Evolutionary conservation across 2,329 filamentous ascomycete genomes (phyloP).

Genomic region (Diaporthe velutina): DNA sequence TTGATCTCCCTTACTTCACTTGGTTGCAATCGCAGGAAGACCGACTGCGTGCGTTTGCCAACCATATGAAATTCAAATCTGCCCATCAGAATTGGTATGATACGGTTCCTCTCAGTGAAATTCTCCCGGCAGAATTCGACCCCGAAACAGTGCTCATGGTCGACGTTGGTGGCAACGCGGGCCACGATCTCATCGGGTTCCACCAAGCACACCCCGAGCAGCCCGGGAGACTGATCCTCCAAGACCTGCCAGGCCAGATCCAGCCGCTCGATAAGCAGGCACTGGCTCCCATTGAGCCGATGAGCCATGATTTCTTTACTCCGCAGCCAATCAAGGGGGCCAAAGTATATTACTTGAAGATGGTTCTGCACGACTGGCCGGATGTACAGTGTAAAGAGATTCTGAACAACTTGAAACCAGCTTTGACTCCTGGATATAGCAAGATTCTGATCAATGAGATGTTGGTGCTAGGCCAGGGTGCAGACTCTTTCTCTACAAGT

Average conservation of each 20-base stretch:
- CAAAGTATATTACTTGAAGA: slow-evolving; percentile 53
- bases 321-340: slow-evolving; percentile 51
- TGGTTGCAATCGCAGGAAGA: not conserved
- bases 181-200: slow-evolving; percentile 40
- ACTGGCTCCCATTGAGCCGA: slow-evolving; percentile 45
- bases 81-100: slow-evolving; percentile 10
- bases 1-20: slow-evolving; percentile 10
- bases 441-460: slow-evolving; percentile 50
- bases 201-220: slow-evolving; percentile 27
- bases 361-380: slow-evolving; percentile 53
- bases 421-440: slow-evolving; percentile 48
- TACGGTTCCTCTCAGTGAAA: not conserved
- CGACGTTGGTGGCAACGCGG: slow-evolving; percentile 41
- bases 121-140: not conserved
- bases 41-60: slow-evolving; percentile 9
- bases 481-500: slow-evolving; percentile 52
- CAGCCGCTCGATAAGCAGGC: slow-evolving; percentile 28
- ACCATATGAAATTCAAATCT: slow-evolving; percentile 19
- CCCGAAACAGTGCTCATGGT: slow-evolving; percentile 37
- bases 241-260: slow-evolving; percentile 41
- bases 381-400: slow-evolving; percentile 51
- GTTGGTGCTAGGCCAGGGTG: slow-evolving; percentile 48
- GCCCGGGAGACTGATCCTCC: slow-evolving; percentile 42
- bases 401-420: slow-evolving; percentile 47
- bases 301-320: slow-evolving; percentile 52